These are phyloP conservation scores for Cynanchum wilfordii DNA, from an alignment of 257 asterid genomes.

Conservation along the genomic window DNA sequence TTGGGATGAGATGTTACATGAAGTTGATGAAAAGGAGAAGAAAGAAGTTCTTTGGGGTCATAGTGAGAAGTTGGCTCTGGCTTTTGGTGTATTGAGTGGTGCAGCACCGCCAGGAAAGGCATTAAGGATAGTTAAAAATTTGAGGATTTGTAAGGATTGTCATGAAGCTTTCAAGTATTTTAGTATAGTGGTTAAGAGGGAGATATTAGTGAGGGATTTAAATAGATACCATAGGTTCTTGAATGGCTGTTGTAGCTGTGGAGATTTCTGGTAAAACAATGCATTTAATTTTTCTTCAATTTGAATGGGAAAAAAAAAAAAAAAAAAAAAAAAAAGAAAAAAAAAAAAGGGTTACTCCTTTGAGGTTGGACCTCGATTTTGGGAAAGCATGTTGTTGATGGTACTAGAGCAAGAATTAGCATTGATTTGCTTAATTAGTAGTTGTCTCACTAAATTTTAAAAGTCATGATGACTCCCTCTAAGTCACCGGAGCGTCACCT, in stretches of 20 bases:
- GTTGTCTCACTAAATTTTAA: too few species aligned
- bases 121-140: constrained; percentile 58
- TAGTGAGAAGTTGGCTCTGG: constrained; percentile 70
- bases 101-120: constrained; percentile 62
- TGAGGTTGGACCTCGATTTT: too few species aligned
- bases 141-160: constrained; percentile 71
- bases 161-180: constrained; percentile 60
- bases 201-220: constrained; percentile 66
- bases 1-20: constrained; percentile 44
- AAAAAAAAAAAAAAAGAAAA: too few species aligned
- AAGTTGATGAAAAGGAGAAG: constrained; percentile 44
- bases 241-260: constrained; percentile 61
- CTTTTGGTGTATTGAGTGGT: constrained; percentile 60
- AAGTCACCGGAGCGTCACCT: too few species aligned
- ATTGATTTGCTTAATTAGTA: too few species aligned
- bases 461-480: too few species aligned
- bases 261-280: constrained; percentile 52
- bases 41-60: constrained; percentile 51
- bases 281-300: not conserved
- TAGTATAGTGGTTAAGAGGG: constrained; percentile 44
- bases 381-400: too few species aligned
- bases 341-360: too few species aligned
- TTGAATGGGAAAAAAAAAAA: too few species aligned
- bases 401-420: too few species aligned
- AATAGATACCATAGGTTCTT: constrained; percentile 67